phyloP scores from a whole-genome alignment of 73 alveolate genomes.

The Uronychia binucleata region DNA sequence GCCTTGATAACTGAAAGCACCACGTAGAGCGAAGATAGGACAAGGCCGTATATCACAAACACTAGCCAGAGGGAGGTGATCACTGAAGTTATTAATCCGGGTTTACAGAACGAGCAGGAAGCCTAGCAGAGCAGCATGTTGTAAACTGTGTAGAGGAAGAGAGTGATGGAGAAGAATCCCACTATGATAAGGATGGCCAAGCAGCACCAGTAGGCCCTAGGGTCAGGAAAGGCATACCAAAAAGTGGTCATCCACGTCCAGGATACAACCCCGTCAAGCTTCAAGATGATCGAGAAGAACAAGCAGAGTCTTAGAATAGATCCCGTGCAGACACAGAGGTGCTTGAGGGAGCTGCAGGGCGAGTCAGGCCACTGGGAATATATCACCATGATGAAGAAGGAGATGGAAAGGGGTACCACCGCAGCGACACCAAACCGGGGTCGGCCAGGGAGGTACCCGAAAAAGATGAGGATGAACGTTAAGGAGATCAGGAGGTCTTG shows the following conservation, averaged over 20 bases:
- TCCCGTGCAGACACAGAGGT: constrained; percentile 4
- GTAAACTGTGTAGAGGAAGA: background rate
- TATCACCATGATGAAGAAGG: background rate
- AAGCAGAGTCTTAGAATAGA: background rate
- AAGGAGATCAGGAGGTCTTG: background rate
- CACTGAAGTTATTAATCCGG: background rate
- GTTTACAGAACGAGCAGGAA: background rate
- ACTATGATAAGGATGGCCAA: background rate
- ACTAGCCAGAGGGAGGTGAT: background rate
- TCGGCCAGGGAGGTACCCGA: background rate
- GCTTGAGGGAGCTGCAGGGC: background rate
- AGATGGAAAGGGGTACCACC: background rate
- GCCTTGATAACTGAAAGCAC: background rate
- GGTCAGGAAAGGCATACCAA: background rate
- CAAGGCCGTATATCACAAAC: background rate
- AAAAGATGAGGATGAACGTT: background rate
- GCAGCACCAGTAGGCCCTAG: constrained; percentile 17
- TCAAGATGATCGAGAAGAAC: background rate
- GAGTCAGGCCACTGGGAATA: constrained; percentile 12
- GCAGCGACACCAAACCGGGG: background rate
- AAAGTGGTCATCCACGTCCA: constrained; percentile 15
- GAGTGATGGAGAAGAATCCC: constrained; percentile 2
- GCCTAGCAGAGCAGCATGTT: background rate
- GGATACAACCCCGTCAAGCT: background rate
- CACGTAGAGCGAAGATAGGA: background rate